phyloP scores from a whole-genome alignment of 306 rosid species.

The Casuarina equisetifolia region DNA sequence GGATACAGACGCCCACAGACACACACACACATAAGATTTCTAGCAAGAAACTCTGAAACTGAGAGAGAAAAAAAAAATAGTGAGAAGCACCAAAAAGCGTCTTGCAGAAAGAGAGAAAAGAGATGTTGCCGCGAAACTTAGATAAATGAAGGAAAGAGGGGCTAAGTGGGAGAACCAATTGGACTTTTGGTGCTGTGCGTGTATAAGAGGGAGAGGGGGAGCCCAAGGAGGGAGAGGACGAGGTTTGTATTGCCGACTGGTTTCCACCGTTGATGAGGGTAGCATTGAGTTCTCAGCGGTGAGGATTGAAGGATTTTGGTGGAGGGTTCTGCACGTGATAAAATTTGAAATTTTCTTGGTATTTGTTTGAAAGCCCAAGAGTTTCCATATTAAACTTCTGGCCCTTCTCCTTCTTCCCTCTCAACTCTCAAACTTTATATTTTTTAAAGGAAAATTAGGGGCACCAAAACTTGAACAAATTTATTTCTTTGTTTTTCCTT shows the following conservation, averaged over 20 bases:
- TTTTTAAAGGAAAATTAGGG: no score
- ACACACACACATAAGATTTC: constrained; percentile 31
- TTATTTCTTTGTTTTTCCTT: no score
- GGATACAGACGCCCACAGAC: neutral
- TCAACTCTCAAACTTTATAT: neutral
- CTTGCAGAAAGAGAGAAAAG: neutral
- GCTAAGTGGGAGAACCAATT: constrained; percentile 28
- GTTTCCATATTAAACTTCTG: neutral
- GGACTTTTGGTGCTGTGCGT: constrained; percentile 13
- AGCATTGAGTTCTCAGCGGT: neutral
- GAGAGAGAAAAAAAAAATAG: constrained; percentile 23
- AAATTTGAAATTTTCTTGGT: constrained; percentile 47
- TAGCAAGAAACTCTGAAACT: constrained; percentile 16
- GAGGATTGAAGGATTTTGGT: neutral
- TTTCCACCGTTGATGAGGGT: constrained; percentile 30
- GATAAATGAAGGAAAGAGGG: constrained; percentile 35
- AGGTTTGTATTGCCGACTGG: constrained; percentile 16
- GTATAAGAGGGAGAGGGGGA: constrained; percentile 25
- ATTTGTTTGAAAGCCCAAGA: no score
- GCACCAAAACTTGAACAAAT: no score
- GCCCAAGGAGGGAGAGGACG: constrained; percentile 48
- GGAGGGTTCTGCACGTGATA: constrained; percentile 29
- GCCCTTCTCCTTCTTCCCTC: neutral
- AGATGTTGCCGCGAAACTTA: constrained; percentile 90
- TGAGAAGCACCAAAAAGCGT: constrained; percentile 1